phyloP scores from a whole-genome alignment of 306 rosid species.

The Trifolium subterraneum region DNA sequence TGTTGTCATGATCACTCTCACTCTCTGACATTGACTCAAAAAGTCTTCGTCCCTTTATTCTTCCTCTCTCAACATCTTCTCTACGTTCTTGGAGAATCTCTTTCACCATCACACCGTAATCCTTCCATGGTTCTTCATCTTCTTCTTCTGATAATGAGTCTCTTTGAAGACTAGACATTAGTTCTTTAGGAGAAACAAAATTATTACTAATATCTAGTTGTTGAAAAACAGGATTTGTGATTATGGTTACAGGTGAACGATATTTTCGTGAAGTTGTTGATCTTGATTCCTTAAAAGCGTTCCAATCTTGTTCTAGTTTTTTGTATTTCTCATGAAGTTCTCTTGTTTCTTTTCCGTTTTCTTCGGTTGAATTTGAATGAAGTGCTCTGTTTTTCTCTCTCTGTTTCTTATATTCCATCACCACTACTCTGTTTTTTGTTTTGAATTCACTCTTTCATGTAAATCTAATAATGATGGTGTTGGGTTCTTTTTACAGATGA shows the following conservation, averaged over 20 bases:
- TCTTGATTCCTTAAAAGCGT: conserved; percentile 49
- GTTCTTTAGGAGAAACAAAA: conserved; percentile 45
- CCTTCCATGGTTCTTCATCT: background rate
- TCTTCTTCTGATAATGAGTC: background rate
- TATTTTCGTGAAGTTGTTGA: conserved; percentile 24
- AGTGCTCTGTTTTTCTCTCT: background rate
- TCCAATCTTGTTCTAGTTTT: conserved; percentile 58
- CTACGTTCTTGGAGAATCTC: conserved; percentile 54
- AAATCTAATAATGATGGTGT: conserved; percentile 20
- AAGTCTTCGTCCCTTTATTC: conserved; percentile 58
- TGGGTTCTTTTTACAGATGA: conserved; percentile 18
- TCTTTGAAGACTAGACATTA: conserved; percentile 59
- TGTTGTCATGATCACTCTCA: background rate
- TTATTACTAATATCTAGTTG: background rate
- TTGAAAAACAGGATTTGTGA: background rate
- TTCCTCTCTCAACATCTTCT: conserved; percentile 52
- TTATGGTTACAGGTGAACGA: background rate
- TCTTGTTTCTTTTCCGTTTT: conserved; percentile 32
- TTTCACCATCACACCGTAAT: conserved; percentile 30
- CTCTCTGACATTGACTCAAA: conserved; percentile 36
- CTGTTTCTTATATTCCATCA: background rate
- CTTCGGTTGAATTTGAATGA: conserved; percentile 19
- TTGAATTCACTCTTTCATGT: background rate
- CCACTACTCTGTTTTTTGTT: background rate
- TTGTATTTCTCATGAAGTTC: conserved; percentile 43